These are phyloP conservation scores for Knufia petricola DNA, from an alignment of 2,329 filamentous ascomycete species.

Conservation along the genomic window DNA sequence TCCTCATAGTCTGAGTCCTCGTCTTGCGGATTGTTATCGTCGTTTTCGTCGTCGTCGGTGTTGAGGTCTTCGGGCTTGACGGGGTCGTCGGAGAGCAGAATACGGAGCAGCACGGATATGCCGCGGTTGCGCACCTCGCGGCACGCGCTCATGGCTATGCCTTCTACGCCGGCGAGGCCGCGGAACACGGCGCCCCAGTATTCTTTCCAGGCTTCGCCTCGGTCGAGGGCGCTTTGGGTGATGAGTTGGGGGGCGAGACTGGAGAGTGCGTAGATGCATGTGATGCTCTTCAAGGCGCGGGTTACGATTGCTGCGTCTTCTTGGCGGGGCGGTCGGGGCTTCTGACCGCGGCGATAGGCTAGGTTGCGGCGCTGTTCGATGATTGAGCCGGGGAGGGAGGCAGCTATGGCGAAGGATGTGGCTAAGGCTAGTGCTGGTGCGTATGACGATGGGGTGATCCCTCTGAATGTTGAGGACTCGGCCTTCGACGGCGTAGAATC, in stretches of 20 bases:
- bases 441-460: constrained; percentile 88
- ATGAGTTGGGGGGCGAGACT: constrained; percentile 75
- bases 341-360: constrained; percentile 19
- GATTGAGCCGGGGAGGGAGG: constrained; percentile 44
- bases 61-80: constrained; percentile 13
- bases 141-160: constrained; percentile 73
- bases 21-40: too few species aligned
- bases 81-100: constrained; percentile 73
- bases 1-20: neutral
- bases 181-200: constrained; percentile 97
- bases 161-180: constrained; percentile 64
- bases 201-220: constrained; percentile 85
- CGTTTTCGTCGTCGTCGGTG: neutral
- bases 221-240: constrained; percentile 84
- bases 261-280: constrained; percentile 72
- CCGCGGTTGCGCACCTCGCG: constrained; percentile 85
- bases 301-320: constrained; percentile 64
- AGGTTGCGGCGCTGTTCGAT: constrained; percentile 22
- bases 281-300: constrained; percentile 70
- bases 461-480: constrained; percentile 43
- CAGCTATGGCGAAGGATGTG: constrained; percentile 81
- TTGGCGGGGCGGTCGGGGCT: constrained; percentile 16
- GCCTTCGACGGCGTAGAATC: constrained; percentile 39
- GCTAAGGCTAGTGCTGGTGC: constrained; percentile 75
- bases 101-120: constrained; percentile 74